These are phyloP conservation scores for Lepiota brunneoincarnata DNA, from an alignment of 768 basidiomycete species.

Conservation along the genomic window DNA sequence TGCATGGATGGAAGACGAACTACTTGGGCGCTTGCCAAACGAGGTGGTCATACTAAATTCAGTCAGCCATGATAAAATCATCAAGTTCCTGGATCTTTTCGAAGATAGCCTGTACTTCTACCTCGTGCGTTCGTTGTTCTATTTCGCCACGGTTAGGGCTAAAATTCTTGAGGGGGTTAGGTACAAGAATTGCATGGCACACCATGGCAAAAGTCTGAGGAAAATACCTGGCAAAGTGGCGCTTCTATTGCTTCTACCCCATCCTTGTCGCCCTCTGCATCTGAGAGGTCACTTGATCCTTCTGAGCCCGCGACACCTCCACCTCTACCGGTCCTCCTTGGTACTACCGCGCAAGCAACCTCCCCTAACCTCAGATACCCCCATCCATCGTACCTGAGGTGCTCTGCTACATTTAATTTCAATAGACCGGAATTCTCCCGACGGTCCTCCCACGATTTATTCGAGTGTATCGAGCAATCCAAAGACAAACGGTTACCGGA, in stretches of 20 bases:
- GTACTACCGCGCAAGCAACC: background rate
- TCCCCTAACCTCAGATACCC: background rate
- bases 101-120: slow-evolving; percentile 87
- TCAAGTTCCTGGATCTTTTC: slow-evolving; percentile 80
- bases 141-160: background rate
- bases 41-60: slow-evolving; percentile 77
- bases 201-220: slow-evolving; percentile 68
- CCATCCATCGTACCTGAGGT: slow-evolving; percentile 18
- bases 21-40: slow-evolving; percentile 65
- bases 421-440: slow-evolving; percentile 46
- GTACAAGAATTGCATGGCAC: slow-evolving; percentile 92
- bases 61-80: slow-evolving; percentile 77
- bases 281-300: slow-evolving; percentile 26
- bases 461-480: slow-evolving; percentile 92
- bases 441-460: slow-evolving; percentile 86
- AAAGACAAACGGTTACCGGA: slow-evolving; percentile 78
- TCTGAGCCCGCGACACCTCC: slow-evolving; percentile 28
- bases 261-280: slow-evolving; percentile 47
- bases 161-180: slow-evolving; percentile 35
- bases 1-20: slow-evolving; percentile 63
- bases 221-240: slow-evolving; percentile 18
- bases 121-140: slow-evolving; percentile 47
- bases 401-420: background rate
- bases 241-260: slow-evolving; percentile 40
- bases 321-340: slow-evolving; percentile 12